A percentile compares a stretch with the other conserved stretches of the same genome.
phyloP scores from a whole-genome alignment of 768 basidiomycete species.

The Boletus rubropictus region DNA sequence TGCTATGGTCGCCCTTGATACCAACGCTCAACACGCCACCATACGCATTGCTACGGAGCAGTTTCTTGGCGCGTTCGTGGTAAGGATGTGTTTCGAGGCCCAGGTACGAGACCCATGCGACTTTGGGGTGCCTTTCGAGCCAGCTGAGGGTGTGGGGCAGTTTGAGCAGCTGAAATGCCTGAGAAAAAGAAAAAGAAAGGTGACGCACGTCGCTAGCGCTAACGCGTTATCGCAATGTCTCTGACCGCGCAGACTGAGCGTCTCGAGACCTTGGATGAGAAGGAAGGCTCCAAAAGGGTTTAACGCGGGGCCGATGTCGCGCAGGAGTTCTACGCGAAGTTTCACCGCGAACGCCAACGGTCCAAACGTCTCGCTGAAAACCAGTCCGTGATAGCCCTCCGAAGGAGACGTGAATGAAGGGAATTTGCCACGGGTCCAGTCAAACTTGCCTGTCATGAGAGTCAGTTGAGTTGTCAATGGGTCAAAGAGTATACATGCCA shows the following conservation, averaged over 20 bases:
- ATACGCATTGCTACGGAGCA: slow-evolving; percentile 48
- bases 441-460: slow-evolving; percentile 43
- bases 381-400: slow-evolving; percentile 52
- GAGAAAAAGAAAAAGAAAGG: background rate
- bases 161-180: background rate
- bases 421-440: slow-evolving; percentile 51
- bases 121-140: slow-evolving; percentile 58
- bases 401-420: slow-evolving; percentile 51
- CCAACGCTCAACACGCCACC: slow-evolving; percentile 81
- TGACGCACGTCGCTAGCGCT: slow-evolving; percentile 38
- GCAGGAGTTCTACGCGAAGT: slow-evolving; percentile 46
- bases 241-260: slow-evolving; percentile 53
- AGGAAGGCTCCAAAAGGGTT: slow-evolving; percentile 57
- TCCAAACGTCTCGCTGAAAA: slow-evolving; percentile 48
- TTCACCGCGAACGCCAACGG: slow-evolving; percentile 46
- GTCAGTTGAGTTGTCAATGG: background rate
- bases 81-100: slow-evolving; percentile 61
- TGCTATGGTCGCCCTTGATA: slow-evolving; percentile 48
- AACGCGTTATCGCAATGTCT: slow-evolving; percentile 56
- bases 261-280: slow-evolving; percentile 56
- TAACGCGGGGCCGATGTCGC: slow-evolving; percentile 48
- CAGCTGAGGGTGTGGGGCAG: slow-evolving; percentile 26
- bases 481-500: slow-evolving; percentile 32
- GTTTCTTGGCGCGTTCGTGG: slow-evolving; percentile 50
- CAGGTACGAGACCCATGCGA: slow-evolving; percentile 76